A percentile compares a stretch with the other conserved stretches of the same genome.
phyloP scores from a whole-genome alignment of 768 basidiomycete species.

The Rubroboletus satanas region DNA sequence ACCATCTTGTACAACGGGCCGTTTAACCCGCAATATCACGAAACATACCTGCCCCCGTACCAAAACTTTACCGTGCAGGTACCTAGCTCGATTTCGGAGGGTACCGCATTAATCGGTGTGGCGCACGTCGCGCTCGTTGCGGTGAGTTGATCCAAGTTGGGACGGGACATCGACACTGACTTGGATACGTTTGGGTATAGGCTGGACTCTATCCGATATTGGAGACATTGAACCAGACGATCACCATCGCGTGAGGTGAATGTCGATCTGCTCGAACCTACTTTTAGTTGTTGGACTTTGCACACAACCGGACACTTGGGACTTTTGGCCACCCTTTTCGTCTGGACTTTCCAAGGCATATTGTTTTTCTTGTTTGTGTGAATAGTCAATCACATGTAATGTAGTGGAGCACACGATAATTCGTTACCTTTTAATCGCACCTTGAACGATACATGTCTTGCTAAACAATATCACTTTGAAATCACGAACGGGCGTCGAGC shows the following conservation, averaged over 20 bases:
- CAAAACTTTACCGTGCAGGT: slow-evolving; percentile 45
- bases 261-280: not conserved
- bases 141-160: slow-evolving; percentile 28
- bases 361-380: not conserved
- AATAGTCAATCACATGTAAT: not conserved
- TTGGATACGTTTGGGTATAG: slow-evolving; percentile 18
- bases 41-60: slow-evolving; percentile 34
- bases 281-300: not conserved
- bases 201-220: slow-evolving; percentile 29
- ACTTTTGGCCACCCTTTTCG: too few species aligned
- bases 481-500: too few species aligned
- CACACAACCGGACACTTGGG: not conserved
- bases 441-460: too few species aligned
- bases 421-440: not conserved
- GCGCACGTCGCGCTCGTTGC: slow-evolving; percentile 38
- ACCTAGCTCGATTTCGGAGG: slow-evolving; percentile 27
- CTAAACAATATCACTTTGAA: too few species aligned
- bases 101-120: slow-evolving; percentile 36
- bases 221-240: slow-evolving; percentile 33
- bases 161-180: not conserved
- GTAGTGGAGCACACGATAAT: not conserved
- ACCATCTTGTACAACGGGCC: slow-evolving; percentile 45
- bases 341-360: not conserved
- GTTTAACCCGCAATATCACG: slow-evolving; percentile 36
- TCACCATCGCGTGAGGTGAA: slow-evolving; percentile 19